phyloP scores from a whole-genome alignment of 1,284 basidiomycete species.

The Paramarasmius palmivorus region DNA sequence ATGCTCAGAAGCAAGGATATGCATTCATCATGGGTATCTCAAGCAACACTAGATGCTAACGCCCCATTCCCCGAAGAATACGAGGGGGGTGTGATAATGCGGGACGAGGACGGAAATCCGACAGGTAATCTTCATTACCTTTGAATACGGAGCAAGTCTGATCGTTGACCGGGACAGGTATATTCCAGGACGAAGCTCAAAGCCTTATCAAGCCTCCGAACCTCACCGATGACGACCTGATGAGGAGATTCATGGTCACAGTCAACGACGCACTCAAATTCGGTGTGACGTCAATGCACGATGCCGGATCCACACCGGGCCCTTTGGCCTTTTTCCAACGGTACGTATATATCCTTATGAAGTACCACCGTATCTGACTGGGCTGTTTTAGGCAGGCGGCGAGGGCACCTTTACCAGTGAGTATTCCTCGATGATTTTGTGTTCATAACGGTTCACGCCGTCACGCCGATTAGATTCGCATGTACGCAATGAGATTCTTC shows the following conservation, averaged over 20 bases:
- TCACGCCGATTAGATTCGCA: constrained; percentile 3
- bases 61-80: constrained; percentile 55
- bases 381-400: no score
- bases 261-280: not conserved
- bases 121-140: constrained; percentile 54
- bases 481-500: not conserved
- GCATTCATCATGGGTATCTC: constrained; percentile 86
- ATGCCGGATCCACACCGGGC: not conserved
- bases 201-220: not conserved
- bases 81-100: constrained; percentile 77
- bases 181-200: constrained; percentile 4
- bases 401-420: no score
- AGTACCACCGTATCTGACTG: no score
- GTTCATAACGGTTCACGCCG: not conserved
- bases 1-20: constrained; percentile 75
- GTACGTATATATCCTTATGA: not conserved
- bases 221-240: not conserved
- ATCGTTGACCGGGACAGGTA: not conserved
- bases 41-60: constrained; percentile 63
- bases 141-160: constrained; percentile 11
- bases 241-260: not conserved
- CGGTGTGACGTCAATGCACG: constrained; percentile 1
- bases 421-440: no score
- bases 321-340: not conserved
- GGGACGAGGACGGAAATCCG: constrained; percentile 62